Percentiles rank a stretch among this genome's conserved stretches.
These are phyloP conservation scores for Boletus tylopilopsis DNA, from an alignment of 768 basidiomycete species.

Conservation along the genomic window DNA sequence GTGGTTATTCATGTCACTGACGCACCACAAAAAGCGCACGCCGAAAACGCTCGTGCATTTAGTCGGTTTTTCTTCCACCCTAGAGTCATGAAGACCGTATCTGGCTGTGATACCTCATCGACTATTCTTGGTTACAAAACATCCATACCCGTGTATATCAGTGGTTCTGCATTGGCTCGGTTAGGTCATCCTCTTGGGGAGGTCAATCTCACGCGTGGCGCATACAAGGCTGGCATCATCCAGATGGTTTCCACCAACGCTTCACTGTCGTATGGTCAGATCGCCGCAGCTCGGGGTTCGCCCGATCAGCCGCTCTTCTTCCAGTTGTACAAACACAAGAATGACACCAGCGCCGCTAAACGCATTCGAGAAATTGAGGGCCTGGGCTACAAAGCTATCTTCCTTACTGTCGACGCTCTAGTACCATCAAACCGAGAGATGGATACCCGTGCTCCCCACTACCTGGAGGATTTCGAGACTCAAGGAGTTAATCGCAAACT, in stretches of 20 bases:
- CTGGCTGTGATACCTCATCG: slow-evolving; percentile 64
- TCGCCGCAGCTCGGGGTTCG: slow-evolving; percentile 51
- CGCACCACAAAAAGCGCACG: slow-evolving; percentile 39
- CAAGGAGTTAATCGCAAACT: slow-evolving; percentile 25
- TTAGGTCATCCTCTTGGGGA: slow-evolving; percentile 91
- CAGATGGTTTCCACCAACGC: slow-evolving; percentile 86
- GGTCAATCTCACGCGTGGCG: slow-evolving; percentile 73
- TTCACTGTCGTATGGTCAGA: slow-evolving; percentile 60
- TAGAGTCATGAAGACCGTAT: slow-evolving; percentile 69
- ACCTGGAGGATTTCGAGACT: slow-evolving; percentile 52
- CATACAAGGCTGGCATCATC: slow-evolving; percentile 61
- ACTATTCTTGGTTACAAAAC: slow-evolving; percentile 68
- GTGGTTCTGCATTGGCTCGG: slow-evolving; percentile 79
- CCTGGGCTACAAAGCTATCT: slow-evolving; percentile 83
- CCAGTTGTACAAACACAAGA: slow-evolving; percentile 80
- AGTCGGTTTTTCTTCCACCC: slow-evolving; percentile 84
- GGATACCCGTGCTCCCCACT: slow-evolving; percentile 61
- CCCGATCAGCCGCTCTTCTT: slow-evolving; percentile 69
- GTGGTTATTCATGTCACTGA: slow-evolving; percentile 15
- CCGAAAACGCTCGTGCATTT: slow-evolving; percentile 78
- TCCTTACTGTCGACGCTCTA: slow-evolving; percentile 89
- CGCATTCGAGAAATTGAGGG: slow-evolving; percentile 67
- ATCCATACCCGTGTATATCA: slow-evolving; percentile 78
- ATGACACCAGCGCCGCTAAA: slow-evolving; percentile 61
- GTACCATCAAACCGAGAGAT: slow-evolving; percentile 76